Conservation (phyloP, 192 early-diverging fungal genomes). For the Podila horticola region DNA sequence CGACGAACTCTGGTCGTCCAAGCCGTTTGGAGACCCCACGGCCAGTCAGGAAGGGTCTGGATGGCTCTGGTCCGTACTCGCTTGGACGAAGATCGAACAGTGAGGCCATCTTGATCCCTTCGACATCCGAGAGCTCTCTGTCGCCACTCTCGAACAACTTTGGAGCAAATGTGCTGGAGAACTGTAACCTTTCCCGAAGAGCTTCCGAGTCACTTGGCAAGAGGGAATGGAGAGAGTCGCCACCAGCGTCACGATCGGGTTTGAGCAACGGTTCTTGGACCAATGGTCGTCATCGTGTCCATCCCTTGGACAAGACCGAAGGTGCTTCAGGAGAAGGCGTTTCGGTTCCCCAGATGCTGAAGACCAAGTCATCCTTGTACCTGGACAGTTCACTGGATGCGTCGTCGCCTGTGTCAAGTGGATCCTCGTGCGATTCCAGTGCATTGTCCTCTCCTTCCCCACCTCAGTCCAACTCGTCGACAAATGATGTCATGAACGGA, state of each 20-base stretch:
- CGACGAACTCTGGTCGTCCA: conserved; percentile 9
- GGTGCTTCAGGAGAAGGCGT: background rate
- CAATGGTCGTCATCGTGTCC: conserved; percentile 16
- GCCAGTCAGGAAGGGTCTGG: conserved; percentile 21
- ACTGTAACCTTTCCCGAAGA: conserved; percentile 7
- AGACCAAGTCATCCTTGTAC: background rate
- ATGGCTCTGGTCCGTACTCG: conserved; percentile 19
- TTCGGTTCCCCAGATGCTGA: background rate
- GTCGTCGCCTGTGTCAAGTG: background rate
- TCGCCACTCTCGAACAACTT: conserved; percentile 1
- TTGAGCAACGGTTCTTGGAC: background rate
- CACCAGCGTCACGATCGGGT: conserved; percentile 8
- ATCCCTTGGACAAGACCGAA: conserved; percentile 26
- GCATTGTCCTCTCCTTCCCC: background rate
- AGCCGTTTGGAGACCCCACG: conserved; percentile 29
- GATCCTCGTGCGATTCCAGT: background rate
- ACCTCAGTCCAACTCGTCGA: background rate
- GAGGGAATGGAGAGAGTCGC: conserved; percentile 25
- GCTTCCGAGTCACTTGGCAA: conserved; percentile 31
- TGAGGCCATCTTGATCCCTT: conserved; percentile 8
- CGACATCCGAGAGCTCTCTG: background rate
- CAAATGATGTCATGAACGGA: background rate
- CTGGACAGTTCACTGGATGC: background rate
- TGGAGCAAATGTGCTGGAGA: conserved; percentile 9
- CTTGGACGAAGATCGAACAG: conserved; percentile 27